Conservation (phyloP, 805 yeast species). For the Wickerhamomyces canadensis region DNA sequence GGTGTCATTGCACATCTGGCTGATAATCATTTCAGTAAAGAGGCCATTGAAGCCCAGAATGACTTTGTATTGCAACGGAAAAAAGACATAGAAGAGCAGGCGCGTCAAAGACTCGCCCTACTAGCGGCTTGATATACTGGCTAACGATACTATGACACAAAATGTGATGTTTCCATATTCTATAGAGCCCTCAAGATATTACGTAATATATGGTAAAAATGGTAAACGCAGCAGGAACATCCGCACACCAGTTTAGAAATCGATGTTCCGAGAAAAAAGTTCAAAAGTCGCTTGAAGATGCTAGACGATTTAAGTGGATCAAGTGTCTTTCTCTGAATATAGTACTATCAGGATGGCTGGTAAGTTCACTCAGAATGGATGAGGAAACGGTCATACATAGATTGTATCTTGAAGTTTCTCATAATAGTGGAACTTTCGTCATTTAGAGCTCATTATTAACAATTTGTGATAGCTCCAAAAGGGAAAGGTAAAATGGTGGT, state of each 20-base stretch:
- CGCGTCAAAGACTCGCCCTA: background rate
- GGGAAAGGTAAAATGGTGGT: conserved; percentile 71
- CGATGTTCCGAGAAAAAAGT: too few relatives aligned
- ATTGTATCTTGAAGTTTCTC: background rate
- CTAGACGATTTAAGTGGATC: too few relatives aligned
- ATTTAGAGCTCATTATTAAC: conserved; percentile 4
- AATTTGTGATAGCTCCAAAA: conserved; percentile 44
- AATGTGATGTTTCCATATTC: too few relatives aligned
- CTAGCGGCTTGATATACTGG: too few relatives aligned
- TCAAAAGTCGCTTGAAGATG: too few relatives aligned
- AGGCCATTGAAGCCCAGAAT: conserved; percentile 12
- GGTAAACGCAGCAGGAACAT: too few relatives aligned
- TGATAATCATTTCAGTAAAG: conserved; percentile 37
- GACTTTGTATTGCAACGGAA: background rate
- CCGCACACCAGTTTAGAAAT: too few relatives aligned
- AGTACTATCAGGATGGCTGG: conserved; percentile 14
- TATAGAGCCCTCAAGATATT: too few relatives aligned
- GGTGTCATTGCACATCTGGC: conserved; percentile 82
- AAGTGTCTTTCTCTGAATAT: too few relatives aligned
- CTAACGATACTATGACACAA: too few relatives aligned
- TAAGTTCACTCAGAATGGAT: conserved; percentile 1
- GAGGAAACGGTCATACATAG: background rate
- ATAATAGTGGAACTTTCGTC: too few relatives aligned
- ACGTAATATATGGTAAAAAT: too few relatives aligned
- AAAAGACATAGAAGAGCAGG: background rate